phyloP scores from a whole-genome alignment of 805 yeast genomes.

The Wickerhamomyces hampshirensis region DNA sequence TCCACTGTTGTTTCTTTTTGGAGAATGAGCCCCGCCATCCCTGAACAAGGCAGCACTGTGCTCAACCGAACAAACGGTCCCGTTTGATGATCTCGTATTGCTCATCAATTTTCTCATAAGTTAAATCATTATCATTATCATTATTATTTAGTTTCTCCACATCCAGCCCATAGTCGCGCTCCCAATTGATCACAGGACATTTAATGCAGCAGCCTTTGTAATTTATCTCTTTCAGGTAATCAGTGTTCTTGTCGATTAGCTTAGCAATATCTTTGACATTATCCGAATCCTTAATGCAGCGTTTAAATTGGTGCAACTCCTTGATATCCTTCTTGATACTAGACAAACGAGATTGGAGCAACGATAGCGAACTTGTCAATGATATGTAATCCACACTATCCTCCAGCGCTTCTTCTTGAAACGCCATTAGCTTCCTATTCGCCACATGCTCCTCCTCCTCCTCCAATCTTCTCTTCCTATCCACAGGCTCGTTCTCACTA shows the following conservation, averaged over 20 bases:
- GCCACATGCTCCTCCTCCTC: not conserved
- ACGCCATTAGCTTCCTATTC: constrained; percentile 9
- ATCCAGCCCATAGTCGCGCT: constrained; percentile 20
- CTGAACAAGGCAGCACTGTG: too few relatives aligned
- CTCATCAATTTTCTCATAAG: constrained; percentile 18
- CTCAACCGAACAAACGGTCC: constrained; percentile 17
- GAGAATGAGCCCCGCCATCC: too few relatives aligned
- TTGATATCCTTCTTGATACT: constrained; percentile 18
- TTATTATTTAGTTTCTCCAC: constrained; percentile 8
- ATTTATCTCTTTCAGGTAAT: constrained; percentile 22
- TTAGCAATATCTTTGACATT: constrained; percentile 14
- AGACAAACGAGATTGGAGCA: constrained; percentile 15
- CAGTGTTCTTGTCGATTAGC: constrained; percentile 12
- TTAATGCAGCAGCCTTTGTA: constrained; percentile 22
- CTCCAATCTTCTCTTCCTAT: not conserved
- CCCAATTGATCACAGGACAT: constrained; percentile 24
- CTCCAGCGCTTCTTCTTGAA: constrained; percentile 14
- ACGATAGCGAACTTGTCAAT: constrained; percentile 18
- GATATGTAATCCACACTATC: constrained; percentile 22
- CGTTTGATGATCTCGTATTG: constrained; percentile 24
- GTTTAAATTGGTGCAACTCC: constrained; percentile 19
- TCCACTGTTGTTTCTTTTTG: too few relatives aligned
- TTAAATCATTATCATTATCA: constrained; percentile 5
- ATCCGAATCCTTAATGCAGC: constrained; percentile 12
- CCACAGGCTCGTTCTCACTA: not conserved